phyloP scores from a whole-genome alignment of 169 alveolate species.

The Plasmodium gonderi region DNA sequence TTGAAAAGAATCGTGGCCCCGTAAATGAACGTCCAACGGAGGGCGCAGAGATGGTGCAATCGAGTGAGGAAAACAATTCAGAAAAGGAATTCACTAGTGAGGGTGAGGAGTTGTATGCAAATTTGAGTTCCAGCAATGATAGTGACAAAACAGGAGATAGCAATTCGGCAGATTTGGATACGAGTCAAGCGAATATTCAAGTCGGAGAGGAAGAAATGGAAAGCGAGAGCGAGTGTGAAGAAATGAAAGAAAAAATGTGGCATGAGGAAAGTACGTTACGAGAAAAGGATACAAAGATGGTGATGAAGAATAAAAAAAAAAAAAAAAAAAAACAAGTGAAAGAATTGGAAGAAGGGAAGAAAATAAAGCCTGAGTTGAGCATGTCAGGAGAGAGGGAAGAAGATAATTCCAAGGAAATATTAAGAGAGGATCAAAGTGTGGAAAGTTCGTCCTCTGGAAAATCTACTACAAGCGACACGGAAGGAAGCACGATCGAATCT shows the following conservation, averaged over 20 bases:
- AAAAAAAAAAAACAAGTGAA: background rate
- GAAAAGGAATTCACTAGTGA: background rate
- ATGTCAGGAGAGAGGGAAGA: background rate
- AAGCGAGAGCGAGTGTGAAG: background rate
- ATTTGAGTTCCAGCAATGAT: background rate
- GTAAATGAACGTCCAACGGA: background rate
- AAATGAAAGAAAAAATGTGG: background rate
- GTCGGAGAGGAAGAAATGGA: background rate
- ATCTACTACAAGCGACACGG: background rate
- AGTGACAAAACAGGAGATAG: background rate
- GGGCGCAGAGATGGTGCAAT: background rate
- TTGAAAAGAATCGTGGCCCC: background rate
- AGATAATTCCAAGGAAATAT: background rate
- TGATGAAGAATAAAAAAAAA: no score
- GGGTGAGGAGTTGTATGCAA: slow-evolving; percentile 6
- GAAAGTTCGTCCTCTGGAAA: background rate
- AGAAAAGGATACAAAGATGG: background rate
- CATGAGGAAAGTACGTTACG: background rate
- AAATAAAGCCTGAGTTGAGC: background rate
- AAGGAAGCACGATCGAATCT: background rate
- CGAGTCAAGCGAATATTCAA: background rate
- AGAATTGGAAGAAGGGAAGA: background rate
- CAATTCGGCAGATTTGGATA: background rate
- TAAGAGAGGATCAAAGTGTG: background rate
- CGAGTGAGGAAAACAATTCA: background rate